Percentiles rank a stretch among this genome's conserved stretches.
Evolutionary conservation across 768 basidiomycete species (phyloP).

Genomic region (Kwoniella sp.): DNA sequence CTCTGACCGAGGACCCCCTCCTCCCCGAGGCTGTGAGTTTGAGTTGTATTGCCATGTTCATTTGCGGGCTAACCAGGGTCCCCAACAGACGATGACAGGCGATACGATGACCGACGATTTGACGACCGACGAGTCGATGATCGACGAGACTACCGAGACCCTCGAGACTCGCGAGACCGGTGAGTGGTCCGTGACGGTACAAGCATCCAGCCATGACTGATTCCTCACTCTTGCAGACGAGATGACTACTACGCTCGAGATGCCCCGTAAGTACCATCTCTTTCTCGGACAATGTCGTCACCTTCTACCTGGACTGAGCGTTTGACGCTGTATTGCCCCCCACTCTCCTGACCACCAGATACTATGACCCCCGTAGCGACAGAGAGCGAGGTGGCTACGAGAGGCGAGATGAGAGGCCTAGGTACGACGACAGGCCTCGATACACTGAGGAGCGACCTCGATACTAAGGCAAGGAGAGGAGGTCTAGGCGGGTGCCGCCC

Average conservation of each 20-base stretch:
- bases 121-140: conserved; percentile 29
- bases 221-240: conserved; percentile 1
- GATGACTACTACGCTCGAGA: conserved; percentile 14
- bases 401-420: conserved; percentile 23
- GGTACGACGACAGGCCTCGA: conserved; percentile 34
- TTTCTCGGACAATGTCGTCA: conserved; percentile 10
- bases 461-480: too few relatives aligned
- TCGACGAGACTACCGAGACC: conserved; percentile 50
- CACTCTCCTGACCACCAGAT: conserved; percentile 1
- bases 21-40: conserved; percentile 52
- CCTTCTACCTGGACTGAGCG: conserved; percentile 5
- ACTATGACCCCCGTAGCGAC: conserved; percentile 24
- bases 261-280: conserved; percentile 13
- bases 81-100: conserved; percentile 54
- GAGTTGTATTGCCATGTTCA: conserved; percentile 35
- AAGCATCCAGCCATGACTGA: not conserved
- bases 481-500: not conserved
- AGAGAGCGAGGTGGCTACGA: conserved; percentile 20
- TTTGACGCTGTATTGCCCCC: not conserved
- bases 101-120: conserved; percentile 52
- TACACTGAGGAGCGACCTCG: too few relatives aligned
- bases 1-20: conserved; percentile 57
- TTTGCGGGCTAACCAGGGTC: conserved; percentile 1
- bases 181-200: conserved; percentile 5
- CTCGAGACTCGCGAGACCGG: conserved; percentile 24